Evolutionary conservation across 306 rosid genomes (phyloP).

Genomic region (Lotus japonicus): DNA sequence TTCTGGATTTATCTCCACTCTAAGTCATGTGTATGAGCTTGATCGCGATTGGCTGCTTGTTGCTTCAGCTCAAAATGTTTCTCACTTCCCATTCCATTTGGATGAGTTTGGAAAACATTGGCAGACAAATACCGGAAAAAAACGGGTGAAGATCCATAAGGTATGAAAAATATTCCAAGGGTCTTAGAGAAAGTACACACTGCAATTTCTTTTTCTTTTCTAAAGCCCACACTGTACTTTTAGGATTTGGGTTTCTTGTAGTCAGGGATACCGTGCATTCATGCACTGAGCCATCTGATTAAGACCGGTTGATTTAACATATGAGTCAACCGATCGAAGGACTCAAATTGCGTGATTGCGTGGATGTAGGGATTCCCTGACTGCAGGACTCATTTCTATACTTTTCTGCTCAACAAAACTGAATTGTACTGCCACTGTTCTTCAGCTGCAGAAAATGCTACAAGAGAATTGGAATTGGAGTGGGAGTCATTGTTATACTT

Average conservation of each 20-base stretch:
- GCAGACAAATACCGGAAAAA: slow-evolving; percentile 33
- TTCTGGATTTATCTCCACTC: slow-evolving; percentile 64
- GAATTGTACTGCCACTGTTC: slow-evolving; percentile 23
- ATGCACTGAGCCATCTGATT: too few species aligned
- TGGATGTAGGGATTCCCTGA: too few species aligned
- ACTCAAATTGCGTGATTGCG: too few species aligned
- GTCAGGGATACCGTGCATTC: too few species aligned
- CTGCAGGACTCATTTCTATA: background rate
- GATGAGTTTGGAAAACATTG: slow-evolving; percentile 46
- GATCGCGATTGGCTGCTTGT: slow-evolving; percentile 78
- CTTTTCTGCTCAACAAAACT: slow-evolving; percentile 12
- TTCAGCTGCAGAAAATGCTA: slow-evolving; percentile 57
- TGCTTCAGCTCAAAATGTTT: slow-evolving; percentile 61
- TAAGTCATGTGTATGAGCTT: slow-evolving; percentile 48
- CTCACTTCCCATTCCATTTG: slow-evolving; percentile 53
- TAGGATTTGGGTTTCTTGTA: too few species aligned
- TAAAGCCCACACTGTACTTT: background rate
- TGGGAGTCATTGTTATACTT: slow-evolving; percentile 42
- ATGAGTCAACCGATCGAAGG: too few species aligned
- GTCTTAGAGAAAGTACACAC: background rate
- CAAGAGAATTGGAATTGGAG: slow-evolving; percentile 36
- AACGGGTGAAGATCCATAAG: slow-evolving; percentile 40
- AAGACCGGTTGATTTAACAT: too few species aligned
- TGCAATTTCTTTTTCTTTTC: too few species aligned
- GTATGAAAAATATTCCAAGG: slow-evolving; percentile 38